phyloP scores from a whole-genome alignment of 805 yeast species.

The Candida dendrica region DNA sequence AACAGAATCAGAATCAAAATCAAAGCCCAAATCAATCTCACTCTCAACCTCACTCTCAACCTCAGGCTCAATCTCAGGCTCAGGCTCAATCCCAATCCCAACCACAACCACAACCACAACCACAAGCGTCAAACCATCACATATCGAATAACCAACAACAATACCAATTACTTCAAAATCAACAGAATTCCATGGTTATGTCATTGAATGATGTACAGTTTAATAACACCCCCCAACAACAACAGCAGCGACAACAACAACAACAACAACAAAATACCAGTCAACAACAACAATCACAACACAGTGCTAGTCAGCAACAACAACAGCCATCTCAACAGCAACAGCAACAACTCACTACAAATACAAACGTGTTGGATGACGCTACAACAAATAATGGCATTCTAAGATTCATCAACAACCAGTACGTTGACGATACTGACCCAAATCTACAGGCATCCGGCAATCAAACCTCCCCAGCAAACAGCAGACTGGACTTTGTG shows the following conservation, averaged over 20 bases:
- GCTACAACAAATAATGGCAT: conserved; percentile 16
- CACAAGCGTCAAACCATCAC: neutral
- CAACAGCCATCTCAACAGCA: conserved; percentile 9
- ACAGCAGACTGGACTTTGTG: conserved; percentile 19
- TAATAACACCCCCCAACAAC: neutral
- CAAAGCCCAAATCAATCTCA: neutral
- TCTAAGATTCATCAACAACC: conserved; percentile 22
- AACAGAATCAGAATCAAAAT: neutral
- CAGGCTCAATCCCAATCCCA: conserved; percentile 16
- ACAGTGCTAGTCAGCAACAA: conserved; percentile 8
- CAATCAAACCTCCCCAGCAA: conserved; percentile 1
- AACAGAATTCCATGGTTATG: neutral
- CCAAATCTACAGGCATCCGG: conserved; percentile 5
- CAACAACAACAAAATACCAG: conserved; percentile 6
- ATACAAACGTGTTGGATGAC: conserved; percentile 9
- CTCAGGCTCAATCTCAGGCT: conserved; percentile 5
- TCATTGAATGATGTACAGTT: neutral
- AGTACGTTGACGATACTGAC: conserved; percentile 22
- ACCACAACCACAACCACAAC: neutral
- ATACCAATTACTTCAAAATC: conserved; percentile 5
- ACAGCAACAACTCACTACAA: conserved; percentile 7
- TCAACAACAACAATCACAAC: conserved; percentile 5
- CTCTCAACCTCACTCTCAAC: conserved; percentile 3
- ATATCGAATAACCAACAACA: conserved; percentile 2
- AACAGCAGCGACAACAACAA: conserved; percentile 11